Conservation (phyloP, 495 filamentous ascomycete genomes). For the Xylaria longipes region DNA sequence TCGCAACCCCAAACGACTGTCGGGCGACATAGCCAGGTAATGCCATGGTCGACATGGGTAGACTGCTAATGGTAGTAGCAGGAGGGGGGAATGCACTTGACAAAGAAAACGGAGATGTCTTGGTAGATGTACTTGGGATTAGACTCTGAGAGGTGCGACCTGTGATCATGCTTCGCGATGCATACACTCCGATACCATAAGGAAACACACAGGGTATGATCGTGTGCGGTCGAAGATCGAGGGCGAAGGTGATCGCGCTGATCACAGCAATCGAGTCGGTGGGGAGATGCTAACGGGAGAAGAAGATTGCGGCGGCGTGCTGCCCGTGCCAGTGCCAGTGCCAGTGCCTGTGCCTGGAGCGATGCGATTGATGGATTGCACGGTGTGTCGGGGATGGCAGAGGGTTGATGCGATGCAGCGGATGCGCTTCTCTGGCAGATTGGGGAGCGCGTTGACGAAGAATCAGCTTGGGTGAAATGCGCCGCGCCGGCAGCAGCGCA, state of each 20-base stretch:
- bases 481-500: conserved; percentile 29
- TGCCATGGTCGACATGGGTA: conserved; percentile 48
- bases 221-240: conserved; percentile 28
- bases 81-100: conserved; percentile 45
- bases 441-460: conserved; percentile 20
- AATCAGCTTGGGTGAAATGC: conserved; percentile 19
- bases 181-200: conserved; percentile 41
- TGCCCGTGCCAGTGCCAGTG: no score
- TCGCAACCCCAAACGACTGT: conserved; percentile 44
- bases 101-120: conserved; percentile 41
- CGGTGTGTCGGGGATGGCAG: not conserved
- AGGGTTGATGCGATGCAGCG: conserved; percentile 4
- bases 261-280: conserved; percentile 43
- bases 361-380: conserved; percentile 21
- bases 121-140: conserved; percentile 42
- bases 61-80: conserved; percentile 33
- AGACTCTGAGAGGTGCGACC: conserved; percentile 43
- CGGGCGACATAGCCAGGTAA: conserved; percentile 40
- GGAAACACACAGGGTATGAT: conserved; percentile 23
- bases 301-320: conserved; percentile 23
- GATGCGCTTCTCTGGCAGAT: not conserved
- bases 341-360: no score
- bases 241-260: conserved; percentile 51
- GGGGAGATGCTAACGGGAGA: conserved; percentile 13
- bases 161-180: conserved; percentile 54